Percentiles rank a stretch among this genome's conserved stretches.
Evolutionary conservation across 352 stramenopile genomes (phyloP).

Genomic region (Peronospora destructor): DNA sequence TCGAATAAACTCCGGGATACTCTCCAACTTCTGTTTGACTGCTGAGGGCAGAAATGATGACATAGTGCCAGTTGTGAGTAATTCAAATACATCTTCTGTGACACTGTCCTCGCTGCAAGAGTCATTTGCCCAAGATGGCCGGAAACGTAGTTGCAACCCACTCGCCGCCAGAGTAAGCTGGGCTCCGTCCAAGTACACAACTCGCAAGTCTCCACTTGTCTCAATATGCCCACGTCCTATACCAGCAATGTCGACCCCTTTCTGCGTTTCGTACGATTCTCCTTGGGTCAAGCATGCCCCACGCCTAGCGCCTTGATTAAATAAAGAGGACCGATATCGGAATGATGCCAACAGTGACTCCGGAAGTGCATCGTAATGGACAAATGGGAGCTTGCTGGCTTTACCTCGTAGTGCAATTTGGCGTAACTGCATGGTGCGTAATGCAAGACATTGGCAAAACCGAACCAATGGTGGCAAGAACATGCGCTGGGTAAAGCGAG

Average conservation of each 20-base stretch:
- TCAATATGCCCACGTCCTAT: constrained; percentile 41
- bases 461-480: constrained; percentile 27
- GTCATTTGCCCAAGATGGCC: constrained; percentile 14
- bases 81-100: constrained; percentile 33
- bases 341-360: constrained; percentile 39
- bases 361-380: constrained; percentile 50
- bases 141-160: constrained; percentile 40
- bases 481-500: constrained; percentile 8
- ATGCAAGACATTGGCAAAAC: constrained; percentile 46
- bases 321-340: constrained; percentile 14
- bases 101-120: neutral
- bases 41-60: constrained; percentile 35
- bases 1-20: constrained; percentile 48
- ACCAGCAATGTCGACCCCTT: constrained; percentile 29
- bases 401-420: constrained; percentile 32
- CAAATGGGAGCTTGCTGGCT: constrained; percentile 33
- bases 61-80: constrained; percentile 28
- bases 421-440: constrained; percentile 48
- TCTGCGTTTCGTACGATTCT: constrained; percentile 1
- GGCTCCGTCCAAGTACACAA: constrained; percentile 43
- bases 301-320: constrained; percentile 1
- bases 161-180: constrained; percentile 37
- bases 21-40: constrained; percentile 44
- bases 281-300: neutral
- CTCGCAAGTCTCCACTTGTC: constrained; percentile 29